Evolutionary conservation across 192 early-diverging fungal species (phyloP), one percentile per base, ranked within the genome.

Genomic region (Umbelopsis ramanniana): DNA sequence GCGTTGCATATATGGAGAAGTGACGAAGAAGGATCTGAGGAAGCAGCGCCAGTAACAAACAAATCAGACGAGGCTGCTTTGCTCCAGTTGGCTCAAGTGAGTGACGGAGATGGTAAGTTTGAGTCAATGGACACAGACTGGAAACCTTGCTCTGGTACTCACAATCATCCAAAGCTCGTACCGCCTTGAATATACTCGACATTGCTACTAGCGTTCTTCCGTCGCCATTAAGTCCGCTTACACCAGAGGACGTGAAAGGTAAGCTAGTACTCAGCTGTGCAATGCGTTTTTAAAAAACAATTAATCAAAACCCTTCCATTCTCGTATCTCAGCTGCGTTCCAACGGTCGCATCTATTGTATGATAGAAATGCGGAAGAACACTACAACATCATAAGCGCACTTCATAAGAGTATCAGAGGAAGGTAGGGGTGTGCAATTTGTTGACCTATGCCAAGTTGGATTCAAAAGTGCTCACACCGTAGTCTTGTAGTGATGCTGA

Each of bases 351-450:
- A 94, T 66, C 71, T 95, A n/a, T 69, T 90, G 17, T 96, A 97
- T 74, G 94, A 95, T 70, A 82, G 86, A 14, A 87, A 90, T 67
- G 91, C 91, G 0, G 93, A 97, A n/a, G 90, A 95, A 74, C 95
- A 97, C 80, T 96, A 94, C 74, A 91, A 97, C 40, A 85, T 92
- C 7, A 96, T 97, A 48, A 94, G 93, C 60, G 95, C 95, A 0
- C 69, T 97, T 15, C 94, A 96, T 81, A 96, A 97, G 78, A 91
- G 89, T 71, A 84, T 96, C 33, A 90, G 95, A n/a, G 95, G 95
- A 66, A 81, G 86, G 86, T 87, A 79, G 57, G 68, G 10, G 6
- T 12, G n/a, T 12, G 45, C 29, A 8, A n/a, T 1, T 4, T 46
- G 17, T 17, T 24, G 6, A 4, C 67, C 4, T 47, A 11, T 38